Conservation (phyloP, 2,329 filamentous ascomycete species). For the Sporothrix euskadiensis region DNA sequence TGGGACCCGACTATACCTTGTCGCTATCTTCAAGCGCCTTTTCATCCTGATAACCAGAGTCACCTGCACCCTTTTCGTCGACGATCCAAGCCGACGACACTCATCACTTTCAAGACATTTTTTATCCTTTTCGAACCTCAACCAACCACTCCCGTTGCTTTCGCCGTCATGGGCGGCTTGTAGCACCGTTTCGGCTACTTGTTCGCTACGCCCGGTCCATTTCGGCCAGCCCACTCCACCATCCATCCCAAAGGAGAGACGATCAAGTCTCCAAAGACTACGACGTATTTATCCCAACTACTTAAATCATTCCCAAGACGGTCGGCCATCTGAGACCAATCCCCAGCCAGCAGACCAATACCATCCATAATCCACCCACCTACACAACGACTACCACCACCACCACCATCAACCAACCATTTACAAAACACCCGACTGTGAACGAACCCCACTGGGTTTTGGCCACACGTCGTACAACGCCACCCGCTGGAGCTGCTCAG, state of each 20-base stretch:
- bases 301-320: background rate
- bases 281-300: background rate
- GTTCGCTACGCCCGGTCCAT: slow-evolving; percentile 8
- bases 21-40: background rate
- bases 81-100: background rate
- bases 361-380: background rate
- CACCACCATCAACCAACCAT: background rate
- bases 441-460: slow-evolving; percentile 12
- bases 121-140: background rate
- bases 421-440: background rate
- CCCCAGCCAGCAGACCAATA: background rate
- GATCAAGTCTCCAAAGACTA: background rate
- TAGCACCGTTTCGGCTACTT: slow-evolving; percentile 14
- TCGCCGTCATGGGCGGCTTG: slow-evolving; percentile 21
- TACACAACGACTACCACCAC: background rate
- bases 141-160: background rate
- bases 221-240: slow-evolving; percentile 7
- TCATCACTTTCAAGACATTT: background rate
- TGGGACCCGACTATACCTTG: background rate
- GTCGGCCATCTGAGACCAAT: slow-evolving; percentile 6
- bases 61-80: background rate
- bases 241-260: background rate
- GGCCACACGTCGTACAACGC: slow-evolving; percentile 15
- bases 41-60: background rate
- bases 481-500: slow-evolving; percentile 11